Percentiles rank a stretch among this genome's conserved stretches.
These are phyloP conservation scores for Penicillium sp. DNA, from an alignment of 2,329 filamentous ascomycete genomes.

Conservation along the genomic window DNA sequence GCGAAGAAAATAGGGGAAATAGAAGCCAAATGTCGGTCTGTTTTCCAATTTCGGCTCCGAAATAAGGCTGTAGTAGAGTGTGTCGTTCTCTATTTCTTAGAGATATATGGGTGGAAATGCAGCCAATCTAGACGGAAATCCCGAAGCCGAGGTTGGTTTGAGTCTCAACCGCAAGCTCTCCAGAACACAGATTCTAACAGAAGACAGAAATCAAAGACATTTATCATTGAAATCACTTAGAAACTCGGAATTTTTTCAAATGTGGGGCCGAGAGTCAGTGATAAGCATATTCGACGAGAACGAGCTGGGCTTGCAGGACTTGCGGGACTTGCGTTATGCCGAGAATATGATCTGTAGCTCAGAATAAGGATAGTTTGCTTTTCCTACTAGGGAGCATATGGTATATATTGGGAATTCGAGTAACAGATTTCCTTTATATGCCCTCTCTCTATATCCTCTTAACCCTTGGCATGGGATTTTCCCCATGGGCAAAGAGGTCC, in stretches of 20 bases:
- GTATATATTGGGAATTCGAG: too few species aligned
- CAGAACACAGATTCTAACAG: background rate
- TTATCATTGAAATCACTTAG: background rate
- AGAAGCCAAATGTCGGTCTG: background rate
- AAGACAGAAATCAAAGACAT: background rate
- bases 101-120: background rate
- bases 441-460: background rate
- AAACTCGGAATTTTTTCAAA: background rate
- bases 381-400: too few species aligned
- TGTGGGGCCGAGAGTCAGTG: background rate
- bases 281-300: conserved; percentile 2
- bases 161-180: background rate
- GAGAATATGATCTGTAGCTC: background rate
- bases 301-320: background rate
- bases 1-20: background rate
- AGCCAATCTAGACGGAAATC: background rate
- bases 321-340: background rate
- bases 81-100: background rate
- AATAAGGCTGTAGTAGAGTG: background rate
- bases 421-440: too few species aligned
- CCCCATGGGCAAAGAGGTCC: background rate
- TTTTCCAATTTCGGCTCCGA: background rate
- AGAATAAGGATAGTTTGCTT: too few species aligned
- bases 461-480: background rate
- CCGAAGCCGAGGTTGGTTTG: background rate